Evolutionary conservation across 495 filamentous ascomycete genomes (phyloP).

Genomic region (Rhypophila decipiens): DNA sequence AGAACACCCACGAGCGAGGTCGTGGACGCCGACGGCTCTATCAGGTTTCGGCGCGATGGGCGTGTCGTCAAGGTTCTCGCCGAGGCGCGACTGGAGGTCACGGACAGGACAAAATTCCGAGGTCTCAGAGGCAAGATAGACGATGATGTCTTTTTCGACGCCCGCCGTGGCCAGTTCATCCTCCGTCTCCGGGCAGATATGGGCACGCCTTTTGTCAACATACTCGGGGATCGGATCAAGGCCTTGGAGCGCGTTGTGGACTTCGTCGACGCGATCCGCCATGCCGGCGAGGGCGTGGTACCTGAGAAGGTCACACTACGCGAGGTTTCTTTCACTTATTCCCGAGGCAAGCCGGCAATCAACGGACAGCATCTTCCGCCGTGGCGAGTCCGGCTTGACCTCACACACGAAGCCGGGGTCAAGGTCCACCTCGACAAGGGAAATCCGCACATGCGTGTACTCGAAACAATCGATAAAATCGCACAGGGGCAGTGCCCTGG

Average conservation of each 20-base stretch:
- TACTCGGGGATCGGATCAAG: constrained; percentile 48
- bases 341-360: not conserved
- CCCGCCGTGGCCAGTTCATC: constrained; percentile 49
- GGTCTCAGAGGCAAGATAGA: constrained; percentile 48
- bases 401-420: constrained; percentile 23
- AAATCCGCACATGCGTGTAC: constrained; percentile 73
- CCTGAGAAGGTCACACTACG: constrained; percentile 54
- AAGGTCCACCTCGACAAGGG: constrained; percentile 50
- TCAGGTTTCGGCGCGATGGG: constrained; percentile 3
- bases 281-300: constrained; percentile 40
- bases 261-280: constrained; percentile 55
- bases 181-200: constrained; percentile 52
- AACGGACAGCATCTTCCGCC: constrained; percentile 5
- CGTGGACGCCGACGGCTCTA: constrained; percentile 4
- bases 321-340: constrained; percentile 58
- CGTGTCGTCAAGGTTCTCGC: constrained; percentile 14
- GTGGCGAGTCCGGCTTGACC: constrained; percentile 36
- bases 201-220: constrained; percentile 48
- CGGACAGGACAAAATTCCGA: constrained; percentile 32
- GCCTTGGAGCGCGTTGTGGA: constrained; percentile 59
- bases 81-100: constrained; percentile 26
- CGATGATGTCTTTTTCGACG: constrained; percentile 53
- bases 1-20: constrained; percentile 18
- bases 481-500: constrained; percentile 47
- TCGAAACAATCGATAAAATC: constrained; percentile 53